Evolutionary conservation across 495 filamentous ascomycete species (phyloP).

Genomic region (Clohesyomyces aquaticus): DNA sequence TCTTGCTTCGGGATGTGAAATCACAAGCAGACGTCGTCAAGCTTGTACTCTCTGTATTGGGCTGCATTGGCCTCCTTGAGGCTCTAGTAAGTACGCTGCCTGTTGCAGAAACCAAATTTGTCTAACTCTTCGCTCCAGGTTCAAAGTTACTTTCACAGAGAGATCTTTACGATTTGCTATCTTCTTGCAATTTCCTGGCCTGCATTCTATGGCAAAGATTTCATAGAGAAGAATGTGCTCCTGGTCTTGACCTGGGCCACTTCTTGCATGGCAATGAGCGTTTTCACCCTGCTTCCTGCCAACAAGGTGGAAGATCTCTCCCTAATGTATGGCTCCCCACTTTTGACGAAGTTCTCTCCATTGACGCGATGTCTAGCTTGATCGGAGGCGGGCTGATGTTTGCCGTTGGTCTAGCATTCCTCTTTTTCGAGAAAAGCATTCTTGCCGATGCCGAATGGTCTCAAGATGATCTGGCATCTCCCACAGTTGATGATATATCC

Average conservation of each 20-base stretch:
- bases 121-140: constrained; percentile 52
- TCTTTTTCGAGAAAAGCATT: constrained; percentile 78
- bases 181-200: constrained; percentile 79
- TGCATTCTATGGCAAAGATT: constrained; percentile 68
- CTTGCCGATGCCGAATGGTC: constrained; percentile 47
- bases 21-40: constrained; percentile 58
- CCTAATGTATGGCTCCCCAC: constrained; percentile 67
- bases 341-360: too few species aligned
- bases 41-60: constrained; percentile 63
- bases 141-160: constrained; percentile 86
- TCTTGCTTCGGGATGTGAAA: constrained; percentile 69
- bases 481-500: constrained; percentile 38
- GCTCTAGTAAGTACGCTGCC: constrained; percentile 67
- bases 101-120: neutral
- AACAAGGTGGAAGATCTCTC: constrained; percentile 78
- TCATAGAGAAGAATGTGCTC: constrained; percentile 64
- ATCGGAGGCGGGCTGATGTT: constrained; percentile 80
- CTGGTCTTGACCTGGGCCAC: constrained; percentile 75
- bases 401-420: constrained; percentile 74
- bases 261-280: constrained; percentile 80
- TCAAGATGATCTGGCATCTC: constrained; percentile 28
- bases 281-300: constrained; percentile 86
- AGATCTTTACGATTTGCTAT: constrained; percentile 84
- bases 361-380: constrained; percentile 60
- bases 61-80: constrained; percentile 75